These are phyloP conservation scores for Singerocomus rubriflavus DNA, from an alignment of 1,284 basidiomycete genomes.

Conservation along the genomic window DNA sequence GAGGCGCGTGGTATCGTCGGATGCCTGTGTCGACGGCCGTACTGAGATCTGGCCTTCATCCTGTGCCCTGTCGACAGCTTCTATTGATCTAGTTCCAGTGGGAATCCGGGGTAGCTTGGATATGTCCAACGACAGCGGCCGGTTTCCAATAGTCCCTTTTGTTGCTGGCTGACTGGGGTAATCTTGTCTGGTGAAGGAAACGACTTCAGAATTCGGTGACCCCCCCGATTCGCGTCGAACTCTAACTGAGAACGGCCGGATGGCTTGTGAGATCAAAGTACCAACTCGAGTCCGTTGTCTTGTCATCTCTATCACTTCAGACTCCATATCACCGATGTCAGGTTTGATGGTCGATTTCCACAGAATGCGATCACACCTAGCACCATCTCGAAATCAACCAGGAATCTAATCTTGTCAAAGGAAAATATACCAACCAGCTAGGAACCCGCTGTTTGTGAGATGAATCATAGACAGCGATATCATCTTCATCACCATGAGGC, in stretches of 20 bases:
- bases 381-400: constrained; percentile 5
- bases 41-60: constrained; percentile 5
- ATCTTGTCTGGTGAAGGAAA: constrained; percentile 21
- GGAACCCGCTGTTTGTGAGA: constrained; percentile 79
- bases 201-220: constrained; percentile 33
- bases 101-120: constrained; percentile 20
- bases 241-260: constrained; percentile 47
- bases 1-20: constrained; percentile 17
- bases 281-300: constrained; percentile 47
- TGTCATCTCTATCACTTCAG: constrained; percentile 35
- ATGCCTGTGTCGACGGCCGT: constrained; percentile 12
- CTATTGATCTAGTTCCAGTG: constrained; percentile 18
- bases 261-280: constrained; percentile 52
- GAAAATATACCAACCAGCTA: constrained; percentile 54
- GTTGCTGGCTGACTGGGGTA: constrained; percentile 17
- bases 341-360: constrained; percentile 68
- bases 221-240: constrained; percentile 40
- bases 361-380: constrained; percentile 75
- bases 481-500: constrained; percentile 38
- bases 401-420: not conserved
- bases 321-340: constrained; percentile 38
- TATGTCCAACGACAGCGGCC: constrained; percentile 26
- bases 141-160: constrained; percentile 12
- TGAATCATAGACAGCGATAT: constrained; percentile 70
- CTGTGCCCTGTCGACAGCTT: constrained; percentile 12